Evolutionary conservation across 1,139 yeast genomes (phyloP).

Genomic region (Candida glucosophila): DNA sequence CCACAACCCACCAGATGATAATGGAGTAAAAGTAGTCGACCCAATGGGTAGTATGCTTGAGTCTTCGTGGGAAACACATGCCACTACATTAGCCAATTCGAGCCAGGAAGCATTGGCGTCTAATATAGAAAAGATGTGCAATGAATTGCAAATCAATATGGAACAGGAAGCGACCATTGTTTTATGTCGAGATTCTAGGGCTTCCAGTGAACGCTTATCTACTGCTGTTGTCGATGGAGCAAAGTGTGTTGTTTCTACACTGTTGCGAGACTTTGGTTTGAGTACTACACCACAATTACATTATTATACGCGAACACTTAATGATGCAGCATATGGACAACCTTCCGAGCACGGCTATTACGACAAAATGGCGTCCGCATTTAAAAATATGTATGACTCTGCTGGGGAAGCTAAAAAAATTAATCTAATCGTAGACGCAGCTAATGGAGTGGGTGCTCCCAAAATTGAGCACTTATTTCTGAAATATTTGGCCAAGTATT

Average conservation of each 20-base stretch:
- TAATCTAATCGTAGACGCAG: constrained; percentile 68
- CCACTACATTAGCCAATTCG: constrained; percentile 75
- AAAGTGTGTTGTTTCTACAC: constrained; percentile 35
- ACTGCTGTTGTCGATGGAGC: constrained; percentile 64
- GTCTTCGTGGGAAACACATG: constrained; percentile 74
- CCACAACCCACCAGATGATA: constrained; percentile 91
- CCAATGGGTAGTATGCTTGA: constrained; percentile 92
- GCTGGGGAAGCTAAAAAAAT: constrained; percentile 20
- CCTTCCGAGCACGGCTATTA: constrained; percentile 68
- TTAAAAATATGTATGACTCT: constrained; percentile 21
- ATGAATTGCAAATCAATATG: constrained; percentile 32
- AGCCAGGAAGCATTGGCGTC: constrained; percentile 26
- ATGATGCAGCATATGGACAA: constrained; percentile 55
- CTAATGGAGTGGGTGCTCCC: constrained; percentile 94
- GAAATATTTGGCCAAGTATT: constrained; percentile 29
- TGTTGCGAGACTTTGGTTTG: constrained; percentile 51
- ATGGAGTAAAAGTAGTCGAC: constrained; percentile 93
- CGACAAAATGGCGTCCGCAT: constrained; percentile 42
- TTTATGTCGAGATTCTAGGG: constrained; percentile 69
- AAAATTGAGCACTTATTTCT: constrained; percentile 46
- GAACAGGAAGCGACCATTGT: constrained; percentile 30
- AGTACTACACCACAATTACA: constrained; percentile 94
- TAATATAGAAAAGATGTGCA: constrained; percentile 18
- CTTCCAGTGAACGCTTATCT: constrained; percentile 63
- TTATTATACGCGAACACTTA: constrained; percentile 67